Percentiles rank a stretch among this genome's conserved stretches.
Evolutionary conservation across 2,329 filamentous ascomycete species (phyloP).

Genomic region (Ramularia endophylla): DNA sequence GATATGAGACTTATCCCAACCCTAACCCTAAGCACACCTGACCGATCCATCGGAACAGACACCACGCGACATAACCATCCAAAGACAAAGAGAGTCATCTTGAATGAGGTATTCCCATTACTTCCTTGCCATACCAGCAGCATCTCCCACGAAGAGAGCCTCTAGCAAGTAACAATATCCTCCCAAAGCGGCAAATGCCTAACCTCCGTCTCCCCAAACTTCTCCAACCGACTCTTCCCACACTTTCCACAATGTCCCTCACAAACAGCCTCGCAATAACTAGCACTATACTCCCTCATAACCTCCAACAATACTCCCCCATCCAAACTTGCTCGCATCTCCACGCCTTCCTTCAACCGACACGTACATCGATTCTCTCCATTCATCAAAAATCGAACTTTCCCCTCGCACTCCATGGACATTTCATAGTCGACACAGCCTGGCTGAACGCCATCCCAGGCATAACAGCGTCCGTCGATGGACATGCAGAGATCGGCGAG

Average conservation of each 20-base stretch:
- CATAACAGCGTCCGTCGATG: constrained; percentile 16
- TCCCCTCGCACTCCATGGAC: constrained; percentile 6
- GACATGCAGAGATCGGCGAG: constrained; percentile 12
- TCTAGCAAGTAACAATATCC: constrained; percentile 5
- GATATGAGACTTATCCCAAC: no score
- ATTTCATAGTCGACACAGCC: constrained; percentile 14
- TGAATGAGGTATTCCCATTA: no score
- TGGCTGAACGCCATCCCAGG: constrained; percentile 13
- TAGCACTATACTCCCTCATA: constrained; percentile 16
- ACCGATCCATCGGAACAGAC: no score
- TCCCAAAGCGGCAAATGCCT: constrained; percentile 15
- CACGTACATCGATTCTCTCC: constrained; percentile 13
- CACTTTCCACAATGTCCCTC: constrained; percentile 14
- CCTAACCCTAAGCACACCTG: no score
- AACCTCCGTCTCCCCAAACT: constrained; percentile 7
- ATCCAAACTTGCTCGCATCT: constrained; percentile 11
- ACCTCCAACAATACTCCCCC: constrained; percentile 16
- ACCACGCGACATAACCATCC: no score
- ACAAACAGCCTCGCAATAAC: constrained; percentile 14
- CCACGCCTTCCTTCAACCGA: constrained; percentile 13
- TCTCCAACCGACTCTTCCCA: constrained; percentile 13
- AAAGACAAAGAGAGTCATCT: no score
- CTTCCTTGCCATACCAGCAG: no score
- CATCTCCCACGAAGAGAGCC: no score
- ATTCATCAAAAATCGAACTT: constrained; percentile 15